Evolutionary conservation across 139 green algal species (phyloP).

Genomic region (Zygnema cylindricum): DNA sequence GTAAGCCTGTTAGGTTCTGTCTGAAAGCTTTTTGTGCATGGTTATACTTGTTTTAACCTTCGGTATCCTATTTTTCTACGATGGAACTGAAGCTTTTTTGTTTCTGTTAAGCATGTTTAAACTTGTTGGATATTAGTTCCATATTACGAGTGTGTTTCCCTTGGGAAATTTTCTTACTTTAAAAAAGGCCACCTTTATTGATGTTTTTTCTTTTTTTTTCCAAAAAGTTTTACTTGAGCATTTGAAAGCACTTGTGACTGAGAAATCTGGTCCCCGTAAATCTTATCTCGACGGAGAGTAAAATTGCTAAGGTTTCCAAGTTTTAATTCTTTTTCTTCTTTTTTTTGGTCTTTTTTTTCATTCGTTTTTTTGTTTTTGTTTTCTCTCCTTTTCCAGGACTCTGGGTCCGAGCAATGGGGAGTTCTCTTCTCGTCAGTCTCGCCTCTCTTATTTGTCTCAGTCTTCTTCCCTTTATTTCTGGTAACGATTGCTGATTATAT

Average conservation of each 20-base stretch:
- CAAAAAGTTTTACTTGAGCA: neutral
- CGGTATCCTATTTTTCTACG: neutral
- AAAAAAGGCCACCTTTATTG: no score
- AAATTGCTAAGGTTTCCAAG: neutral
- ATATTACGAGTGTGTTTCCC: no score
- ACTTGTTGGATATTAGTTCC: no score
- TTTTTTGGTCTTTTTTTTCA: neutral
- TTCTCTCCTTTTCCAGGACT: no score
- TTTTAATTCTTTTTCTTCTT: neutral
- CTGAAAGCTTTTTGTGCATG: neutral
- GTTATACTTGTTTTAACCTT: neutral
- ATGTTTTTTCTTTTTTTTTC: no score
- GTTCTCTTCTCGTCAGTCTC: slow-evolving; percentile 35
- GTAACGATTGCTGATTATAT: neutral
- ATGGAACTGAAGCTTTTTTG: no score
- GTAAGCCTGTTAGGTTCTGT: neutral
- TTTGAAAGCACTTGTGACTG: neutral
- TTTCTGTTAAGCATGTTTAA: no score
- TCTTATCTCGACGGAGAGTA: neutral
- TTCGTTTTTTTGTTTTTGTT: no score
- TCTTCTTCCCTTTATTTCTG: slow-evolving; percentile 36
- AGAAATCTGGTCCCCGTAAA: neutral
- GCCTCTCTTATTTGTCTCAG: slow-evolving; percentile 38
- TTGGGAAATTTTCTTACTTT: no score
- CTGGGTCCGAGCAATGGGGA: slow-evolving; percentile 46